phyloP scores from a whole-genome alignment of 345 rosid species.

The Carallia pectinifolia region DNA sequence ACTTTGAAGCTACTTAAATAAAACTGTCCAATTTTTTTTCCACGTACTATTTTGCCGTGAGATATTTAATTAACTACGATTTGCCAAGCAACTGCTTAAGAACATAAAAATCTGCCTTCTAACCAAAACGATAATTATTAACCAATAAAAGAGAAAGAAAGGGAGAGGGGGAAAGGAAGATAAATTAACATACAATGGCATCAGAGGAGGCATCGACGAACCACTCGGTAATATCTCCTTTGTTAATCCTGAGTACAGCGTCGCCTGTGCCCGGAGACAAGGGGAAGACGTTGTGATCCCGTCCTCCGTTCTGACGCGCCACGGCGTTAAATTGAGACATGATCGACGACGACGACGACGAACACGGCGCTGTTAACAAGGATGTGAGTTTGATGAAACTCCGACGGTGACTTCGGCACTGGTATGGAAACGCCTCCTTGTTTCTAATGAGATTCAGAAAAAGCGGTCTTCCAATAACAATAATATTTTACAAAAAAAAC shows the following conservation, averaged over 20 bases:
- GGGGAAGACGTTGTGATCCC: constrained; percentile 1
- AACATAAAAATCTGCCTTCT: too few relatives aligned
- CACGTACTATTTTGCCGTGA: too few relatives aligned
- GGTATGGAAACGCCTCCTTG: neutral
- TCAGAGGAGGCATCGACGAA: constrained; percentile 70
- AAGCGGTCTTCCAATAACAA: too few relatives aligned
- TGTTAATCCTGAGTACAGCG: constrained; percentile 48
- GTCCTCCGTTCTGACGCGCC: neutral
- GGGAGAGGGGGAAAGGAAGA: neutral
- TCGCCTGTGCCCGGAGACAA: constrained; percentile 41
- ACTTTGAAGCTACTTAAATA: too few relatives aligned
- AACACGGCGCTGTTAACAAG: neutral
- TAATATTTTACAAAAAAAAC: too few relatives aligned
- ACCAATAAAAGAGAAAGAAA: neutral
- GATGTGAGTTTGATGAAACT: neutral
- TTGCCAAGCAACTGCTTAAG: too few relatives aligned
- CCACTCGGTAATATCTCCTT: constrained; percentile 89
- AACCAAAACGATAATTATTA: too few relatives aligned
- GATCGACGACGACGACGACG: neutral
- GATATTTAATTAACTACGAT: too few relatives aligned
- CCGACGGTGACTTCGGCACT: neutral
- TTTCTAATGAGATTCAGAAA: too few relatives aligned
- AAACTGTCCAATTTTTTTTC: too few relatives aligned
- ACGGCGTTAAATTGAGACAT: neutral
- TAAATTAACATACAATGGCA: constrained; percentile 53